Evolutionary conservation across 345 rosid species (phyloP).

Genomic region (Luvunga scandens): DNA sequence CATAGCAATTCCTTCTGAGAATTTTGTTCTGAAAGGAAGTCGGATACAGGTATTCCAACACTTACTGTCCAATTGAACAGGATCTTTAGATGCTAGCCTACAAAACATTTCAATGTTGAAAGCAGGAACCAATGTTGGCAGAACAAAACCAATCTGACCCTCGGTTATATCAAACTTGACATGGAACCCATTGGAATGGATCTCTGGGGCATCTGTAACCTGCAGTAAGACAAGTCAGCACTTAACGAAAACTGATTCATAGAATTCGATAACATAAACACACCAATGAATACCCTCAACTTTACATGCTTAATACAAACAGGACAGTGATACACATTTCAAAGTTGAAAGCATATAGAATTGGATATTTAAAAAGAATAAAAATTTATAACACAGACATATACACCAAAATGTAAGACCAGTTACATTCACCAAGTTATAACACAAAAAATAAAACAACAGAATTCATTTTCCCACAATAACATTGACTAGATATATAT

Average conservation of each 20-base stretch:
- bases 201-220: constrained; percentile 97
- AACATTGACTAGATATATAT: background rate
- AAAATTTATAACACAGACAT: background rate
- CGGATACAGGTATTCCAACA: constrained; percentile 85
- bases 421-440: background rate
- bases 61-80: constrained; percentile 33
- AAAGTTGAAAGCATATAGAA: background rate
- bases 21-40: constrained; percentile 77
- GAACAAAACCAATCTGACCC: constrained; percentile 92
- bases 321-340: background rate
- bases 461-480: background rate
- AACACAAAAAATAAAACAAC: background rate
- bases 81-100: constrained; percentile 38
- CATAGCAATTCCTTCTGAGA: constrained; percentile 55
- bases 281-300: background rate
- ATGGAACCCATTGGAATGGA: constrained; percentile 96
- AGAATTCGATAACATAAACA: background rate
- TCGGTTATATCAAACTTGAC: constrained; percentile 83
- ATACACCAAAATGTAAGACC: background rate
- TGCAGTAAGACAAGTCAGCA: constrained; percentile 30
- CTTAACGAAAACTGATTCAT: constrained; percentile 4
- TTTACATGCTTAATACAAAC: background rate
- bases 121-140: constrained; percentile 78
- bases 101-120: constrained; percentile 55
- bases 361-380: background rate